Evolutionary conservation across 2,329 filamentous ascomycete species (phyloP), one percentile per base, ranked within the genome.

Genomic region (Ophiostoma sp.): DNA sequence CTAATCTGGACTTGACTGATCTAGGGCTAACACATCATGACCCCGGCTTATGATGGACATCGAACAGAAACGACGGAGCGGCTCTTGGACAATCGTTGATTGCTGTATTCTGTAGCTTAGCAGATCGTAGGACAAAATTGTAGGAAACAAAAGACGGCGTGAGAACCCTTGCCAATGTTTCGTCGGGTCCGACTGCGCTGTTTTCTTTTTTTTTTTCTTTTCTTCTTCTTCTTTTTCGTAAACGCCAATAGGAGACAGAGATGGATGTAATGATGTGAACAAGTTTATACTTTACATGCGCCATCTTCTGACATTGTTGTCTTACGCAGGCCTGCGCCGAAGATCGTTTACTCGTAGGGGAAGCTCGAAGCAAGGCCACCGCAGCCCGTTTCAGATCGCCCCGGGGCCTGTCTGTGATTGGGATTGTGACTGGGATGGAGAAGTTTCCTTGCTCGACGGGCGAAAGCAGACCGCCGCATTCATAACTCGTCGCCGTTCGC

Each of bases 361-460:
- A 27, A 45, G 4, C 49, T 55, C 49, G n/a, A 55, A 55, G 49
- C 49, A 55, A 55, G 49, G 49, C n/a, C 49, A 55, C 27, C n/a
- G 12, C 18, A 55, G 49, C 49, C 49, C 18, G 49, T 27, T 36
- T 55, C 49, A 55, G 49, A 27, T 55, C 49, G 49, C 49, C 49
- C 27, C 49, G 18, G 27, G 45, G n/a, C 49, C 18, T 55, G 49
- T 55, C n/a, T 55, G 18, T 27, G n/a, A 55, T 27, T 55, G 49
- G 49, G 5, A 18, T 55, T n/a, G 49, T 27, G 27, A 27, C 2
- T 27, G 27, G 49, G 49, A n/a, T n/a, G 1, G 11, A 55, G 49
- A 55, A 18, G n/a, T 14, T 45, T 5, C 12, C 45, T 55, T 27
- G 27, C 27, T 27, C 27, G 27, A 27, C 27, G 27, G 49, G 49